Conservation (phyloP, 768 basidiomycete species). For the Tricholoma matsutake region DNA sequence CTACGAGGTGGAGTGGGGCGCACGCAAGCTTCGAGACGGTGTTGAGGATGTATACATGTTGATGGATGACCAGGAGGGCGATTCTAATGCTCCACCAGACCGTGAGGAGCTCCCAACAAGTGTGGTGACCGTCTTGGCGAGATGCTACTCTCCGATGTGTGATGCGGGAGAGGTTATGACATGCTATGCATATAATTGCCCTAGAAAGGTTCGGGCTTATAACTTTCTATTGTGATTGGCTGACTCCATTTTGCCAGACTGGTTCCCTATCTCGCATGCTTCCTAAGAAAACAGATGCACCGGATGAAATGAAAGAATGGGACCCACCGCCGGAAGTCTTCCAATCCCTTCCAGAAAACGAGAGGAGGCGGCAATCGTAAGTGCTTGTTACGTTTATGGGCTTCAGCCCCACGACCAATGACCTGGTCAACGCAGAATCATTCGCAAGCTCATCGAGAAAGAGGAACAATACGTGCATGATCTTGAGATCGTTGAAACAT, state of each 20-base stretch:
- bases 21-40: constrained; percentile 76
- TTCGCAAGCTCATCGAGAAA: constrained; percentile 85
- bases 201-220: constrained; percentile 48
- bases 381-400: constrained; percentile 14
- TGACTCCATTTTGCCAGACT: constrained; percentile 17
- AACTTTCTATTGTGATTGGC: background rate
- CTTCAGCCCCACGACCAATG: background rate
- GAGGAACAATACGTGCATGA: constrained; percentile 91
- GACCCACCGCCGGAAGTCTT: constrained; percentile 42
- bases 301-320: constrained; percentile 48
- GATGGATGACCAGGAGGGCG: constrained; percentile 76
- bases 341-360: constrained; percentile 60
- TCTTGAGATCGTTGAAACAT: constrained; percentile 76
- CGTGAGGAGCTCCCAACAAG: constrained; percentile 78
- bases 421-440: constrained; percentile 45
- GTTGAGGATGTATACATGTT: constrained; percentile 97
- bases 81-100: constrained; percentile 41
- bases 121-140: constrained; percentile 82
- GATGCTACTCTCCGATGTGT: constrained; percentile 87
- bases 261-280: constrained; percentile 27
- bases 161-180: constrained; percentile 50
- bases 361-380: constrained; percentile 80
- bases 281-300: constrained; percentile 24
- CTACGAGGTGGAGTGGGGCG: constrained; percentile 96
- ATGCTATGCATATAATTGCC: constrained; percentile 85